These are phyloP conservation scores for Paramecium octaurelia DNA, from an alignment of 73 alveolate genomes.

Conservation along the genomic window DNA sequence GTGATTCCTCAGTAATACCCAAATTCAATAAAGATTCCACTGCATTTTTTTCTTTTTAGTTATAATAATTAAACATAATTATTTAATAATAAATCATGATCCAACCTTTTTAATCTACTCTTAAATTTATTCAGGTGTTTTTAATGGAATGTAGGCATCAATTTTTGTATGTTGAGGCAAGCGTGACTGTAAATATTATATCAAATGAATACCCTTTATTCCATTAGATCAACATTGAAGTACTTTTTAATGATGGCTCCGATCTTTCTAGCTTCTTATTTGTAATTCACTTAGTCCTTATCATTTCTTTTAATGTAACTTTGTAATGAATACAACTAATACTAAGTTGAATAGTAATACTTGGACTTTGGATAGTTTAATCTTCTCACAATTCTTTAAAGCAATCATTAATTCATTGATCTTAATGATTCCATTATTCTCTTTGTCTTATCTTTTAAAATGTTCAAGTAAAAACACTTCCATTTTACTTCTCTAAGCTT, in stretches of 20 bases:
- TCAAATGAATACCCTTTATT: not conserved
- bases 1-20: not conserved
- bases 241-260: slow-evolving; percentile 54
- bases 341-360: not conserved
- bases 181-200: not conserved
- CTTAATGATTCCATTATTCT: slow-evolving; percentile 24
- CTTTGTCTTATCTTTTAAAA: slow-evolving; percentile 18
- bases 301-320: slow-evolving; percentile 54
- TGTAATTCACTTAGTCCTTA: slow-evolving; percentile 10
- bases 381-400: slow-evolving; percentile 20
- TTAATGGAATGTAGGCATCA: not conserved
- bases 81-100: slow-evolving; percentile 16
- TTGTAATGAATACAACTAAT: slow-evolving; percentile 33
- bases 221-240: slow-evolving; percentile 46
- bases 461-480: slow-evolving; percentile 38
- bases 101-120: not conserved
- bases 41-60: slow-evolving; percentile 15
- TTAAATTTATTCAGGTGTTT: not conserved
- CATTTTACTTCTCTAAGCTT: slow-evolving; percentile 37
- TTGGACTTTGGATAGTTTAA: slow-evolving; percentile 49
- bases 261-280: slow-evolving; percentile 48
- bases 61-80: slow-evolving; percentile 2
- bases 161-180: not conserved
- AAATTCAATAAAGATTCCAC: not conserved
- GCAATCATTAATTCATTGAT: slow-evolving; percentile 51